These are phyloP conservation scores for Rhodamnia argentea DNA, from an alignment of 345 rosid species.

Conservation along the genomic window DNA sequence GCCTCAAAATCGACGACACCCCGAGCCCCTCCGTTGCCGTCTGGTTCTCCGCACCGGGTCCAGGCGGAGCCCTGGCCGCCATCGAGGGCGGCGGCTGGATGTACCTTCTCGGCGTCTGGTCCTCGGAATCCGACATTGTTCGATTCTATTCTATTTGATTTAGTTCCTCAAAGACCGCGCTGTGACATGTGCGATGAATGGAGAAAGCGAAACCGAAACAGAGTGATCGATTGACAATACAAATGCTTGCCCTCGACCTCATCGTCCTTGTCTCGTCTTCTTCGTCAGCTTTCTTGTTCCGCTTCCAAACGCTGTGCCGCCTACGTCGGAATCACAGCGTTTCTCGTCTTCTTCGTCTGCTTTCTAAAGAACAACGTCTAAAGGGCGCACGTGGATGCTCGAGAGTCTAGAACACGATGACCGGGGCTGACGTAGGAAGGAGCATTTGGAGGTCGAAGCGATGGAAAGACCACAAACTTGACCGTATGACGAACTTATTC, in stretches of 20 bases:
- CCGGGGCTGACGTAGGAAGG: not conserved
- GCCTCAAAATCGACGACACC: not conserved
- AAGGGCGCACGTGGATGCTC: not conserved
- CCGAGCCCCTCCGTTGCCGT: not conserved
- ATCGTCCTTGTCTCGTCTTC: not conserved
- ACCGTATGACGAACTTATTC: not conserved
- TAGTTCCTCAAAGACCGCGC: not conserved
- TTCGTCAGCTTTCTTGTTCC: not conserved
- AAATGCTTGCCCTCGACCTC: not conserved
- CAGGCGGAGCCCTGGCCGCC: not conserved
- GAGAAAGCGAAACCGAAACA: not conserved
- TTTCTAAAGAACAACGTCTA: not conserved
- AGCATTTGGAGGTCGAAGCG: not conserved
- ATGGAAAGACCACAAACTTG: not conserved
- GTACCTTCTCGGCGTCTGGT: not conserved
- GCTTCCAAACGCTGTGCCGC: not conserved
- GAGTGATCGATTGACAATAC: not conserved
- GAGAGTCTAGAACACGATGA: not conserved
- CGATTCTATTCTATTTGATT: not conserved
- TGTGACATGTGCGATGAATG: not conserved
- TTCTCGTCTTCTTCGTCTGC: no score
- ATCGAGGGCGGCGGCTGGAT: not conserved
- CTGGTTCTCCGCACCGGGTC: not conserved
- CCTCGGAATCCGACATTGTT: not conserved
- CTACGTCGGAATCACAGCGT: not conserved